These are phyloP conservation scores for Discostella stelligeroides DNA, from an alignment of 108 stramenopile species.

Conservation along the genomic window DNA sequence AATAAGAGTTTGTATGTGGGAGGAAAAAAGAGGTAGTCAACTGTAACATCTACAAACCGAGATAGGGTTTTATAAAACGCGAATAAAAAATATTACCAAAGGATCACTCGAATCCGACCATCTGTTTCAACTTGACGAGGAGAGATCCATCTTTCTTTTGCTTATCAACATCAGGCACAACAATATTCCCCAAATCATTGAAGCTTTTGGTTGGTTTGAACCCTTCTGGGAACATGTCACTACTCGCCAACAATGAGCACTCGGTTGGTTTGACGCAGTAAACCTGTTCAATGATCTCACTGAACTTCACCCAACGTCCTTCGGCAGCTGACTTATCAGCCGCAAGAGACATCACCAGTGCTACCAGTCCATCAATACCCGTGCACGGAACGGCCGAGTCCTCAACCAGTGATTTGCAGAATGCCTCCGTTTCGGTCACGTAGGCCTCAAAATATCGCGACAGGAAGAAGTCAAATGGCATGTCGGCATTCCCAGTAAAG, in stretches of 20 bases:
- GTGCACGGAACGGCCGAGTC: slow-evolving; percentile 93
- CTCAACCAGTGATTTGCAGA: slow-evolving; percentile 92
- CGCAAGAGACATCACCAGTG: slow-evolving; percentile 95
- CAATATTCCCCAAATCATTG: slow-evolving; percentile 54
- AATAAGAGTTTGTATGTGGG: no score
- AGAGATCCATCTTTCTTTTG: slow-evolving; percentile 31
- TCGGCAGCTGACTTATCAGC: slow-evolving; percentile 90
- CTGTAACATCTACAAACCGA: no score
- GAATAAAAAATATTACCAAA: not conserved
- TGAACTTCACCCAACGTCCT: slow-evolving; percentile 85
- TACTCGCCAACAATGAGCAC: slow-evolving; percentile 63
- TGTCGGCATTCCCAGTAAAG: slow-evolving; percentile 97
- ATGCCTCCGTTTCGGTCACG: slow-evolving; percentile 90
- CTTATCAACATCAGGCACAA: slow-evolving; percentile 65
- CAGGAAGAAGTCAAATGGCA: slow-evolving; percentile 97
- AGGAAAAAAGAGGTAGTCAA: no score
- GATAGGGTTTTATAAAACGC: not conserved
- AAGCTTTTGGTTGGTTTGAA: slow-evolving; percentile 70
- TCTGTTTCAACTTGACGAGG: slow-evolving; percentile 38
- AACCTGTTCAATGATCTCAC: slow-evolving; percentile 77
- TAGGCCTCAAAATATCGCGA: slow-evolving; percentile 96
- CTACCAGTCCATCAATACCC: slow-evolving; percentile 94
- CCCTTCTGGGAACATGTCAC: slow-evolving; percentile 69
- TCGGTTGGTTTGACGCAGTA: slow-evolving; percentile 70
- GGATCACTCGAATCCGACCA: slow-evolving; percentile 25